phyloP scores from a whole-genome alignment of 2,329 filamentous ascomycete genomes.

The Aureobasidium vineae region DNA sequence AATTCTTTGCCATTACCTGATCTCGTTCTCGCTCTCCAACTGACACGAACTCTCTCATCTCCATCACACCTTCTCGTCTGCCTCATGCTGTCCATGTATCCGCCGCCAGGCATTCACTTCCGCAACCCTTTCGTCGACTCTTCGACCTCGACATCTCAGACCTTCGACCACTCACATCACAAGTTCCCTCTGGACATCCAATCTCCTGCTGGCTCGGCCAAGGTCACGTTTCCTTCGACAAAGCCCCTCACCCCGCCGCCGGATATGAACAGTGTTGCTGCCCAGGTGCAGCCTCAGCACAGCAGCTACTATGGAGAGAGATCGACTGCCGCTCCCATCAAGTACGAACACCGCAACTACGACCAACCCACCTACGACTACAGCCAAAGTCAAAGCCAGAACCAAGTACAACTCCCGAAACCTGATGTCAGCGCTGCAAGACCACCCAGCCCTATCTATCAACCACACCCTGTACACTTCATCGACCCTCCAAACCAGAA shows the following conservation, averaged over 20 bases:
- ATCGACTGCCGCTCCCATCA: constrained; percentile 27
- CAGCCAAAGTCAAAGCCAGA: constrained; percentile 16
- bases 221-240: constrained; percentile 28
- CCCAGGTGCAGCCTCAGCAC: constrained; percentile 31
- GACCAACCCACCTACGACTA: constrained; percentile 24
- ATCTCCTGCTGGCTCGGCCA: constrained; percentile 26
- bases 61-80: constrained; percentile 12
- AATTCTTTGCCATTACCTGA: constrained; percentile 1
- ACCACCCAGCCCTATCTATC: constrained; percentile 27
- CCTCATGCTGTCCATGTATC: constrained; percentile 40
- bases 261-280: constrained; percentile 38
- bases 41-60: constrained; percentile 5
- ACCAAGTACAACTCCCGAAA: constrained; percentile 14
- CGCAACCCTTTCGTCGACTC: constrained; percentile 37
- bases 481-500: constrained; percentile 26
- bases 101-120: constrained; percentile 37
- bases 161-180: constrained; percentile 27
- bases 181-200: constrained; percentile 30
- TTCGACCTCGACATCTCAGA: constrained; percentile 31
- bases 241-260: constrained; percentile 39
- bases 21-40: constrained; percentile 1
- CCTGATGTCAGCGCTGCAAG: constrained; percentile 19
- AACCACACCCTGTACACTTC: constrained; percentile 31
- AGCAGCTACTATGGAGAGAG: constrained; percentile 35
- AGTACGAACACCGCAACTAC: constrained; percentile 31